phyloP scores from a whole-genome alignment of 108 stramenopile species.

The Cyclotella choctawhatcheeana region DNA sequence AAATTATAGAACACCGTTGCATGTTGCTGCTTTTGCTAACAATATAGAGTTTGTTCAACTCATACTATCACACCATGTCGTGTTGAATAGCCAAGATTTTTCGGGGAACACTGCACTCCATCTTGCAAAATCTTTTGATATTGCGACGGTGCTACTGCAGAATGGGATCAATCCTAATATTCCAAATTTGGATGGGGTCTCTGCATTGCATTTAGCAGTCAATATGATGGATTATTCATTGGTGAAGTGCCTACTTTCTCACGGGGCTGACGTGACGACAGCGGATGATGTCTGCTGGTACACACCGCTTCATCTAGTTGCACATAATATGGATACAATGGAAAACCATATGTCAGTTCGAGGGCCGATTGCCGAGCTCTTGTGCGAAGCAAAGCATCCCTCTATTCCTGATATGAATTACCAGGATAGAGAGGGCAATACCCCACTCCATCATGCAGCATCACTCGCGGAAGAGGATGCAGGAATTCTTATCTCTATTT shows the following conservation, averaged over 20 bases:
- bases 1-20: slow-evolving; percentile 70
- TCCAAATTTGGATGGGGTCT: slow-evolving; percentile 82
- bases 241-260: slow-evolving; percentile 59
- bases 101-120: slow-evolving; percentile 85
- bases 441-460: slow-evolving; percentile 82
- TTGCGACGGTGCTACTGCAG: slow-evolving; percentile 64
- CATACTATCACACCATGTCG: slow-evolving; percentile 62
- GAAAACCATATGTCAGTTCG: slow-evolving; percentile 29
- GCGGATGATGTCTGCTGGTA: slow-evolving; percentile 84
- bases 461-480: slow-evolving; percentile 76
- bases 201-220: slow-evolving; percentile 81
- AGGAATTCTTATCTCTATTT: slow-evolving; percentile 60
- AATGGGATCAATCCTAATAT: slow-evolving; percentile 85
- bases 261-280: slow-evolving; percentile 69
- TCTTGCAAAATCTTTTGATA: slow-evolving; percentile 48
- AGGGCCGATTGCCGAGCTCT: slow-evolving; percentile 56
- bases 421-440: slow-evolving; percentile 88
- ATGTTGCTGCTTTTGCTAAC: slow-evolving; percentile 63
- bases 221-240: slow-evolving; percentile 70
- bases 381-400: slow-evolving; percentile 52
- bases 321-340: slow-evolving; percentile 38
- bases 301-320: slow-evolving; percentile 79
- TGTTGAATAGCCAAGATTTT: slow-evolving; percentile 76
- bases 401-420: slow-evolving; percentile 69
- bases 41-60: slow-evolving; percentile 53